Conservation (phyloP, 2,329 filamentous ascomycete genomes). For the Macrophomina pseudophaseolina region DNA sequence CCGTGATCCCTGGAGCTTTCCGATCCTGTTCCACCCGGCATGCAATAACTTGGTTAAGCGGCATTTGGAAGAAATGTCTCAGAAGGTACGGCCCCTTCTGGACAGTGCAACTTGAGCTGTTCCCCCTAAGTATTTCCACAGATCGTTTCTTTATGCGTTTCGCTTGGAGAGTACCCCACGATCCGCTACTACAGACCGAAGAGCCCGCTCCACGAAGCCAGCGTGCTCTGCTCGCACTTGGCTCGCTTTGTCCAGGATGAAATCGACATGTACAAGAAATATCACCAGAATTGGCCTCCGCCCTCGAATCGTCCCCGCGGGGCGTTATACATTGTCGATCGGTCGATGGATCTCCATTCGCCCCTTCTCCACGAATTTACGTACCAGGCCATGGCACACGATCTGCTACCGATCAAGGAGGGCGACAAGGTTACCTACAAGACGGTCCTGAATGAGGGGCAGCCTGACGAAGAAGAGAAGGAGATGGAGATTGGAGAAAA, state of each 20-base stretch:
- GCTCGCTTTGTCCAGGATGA: slow-evolving; percentile 91
- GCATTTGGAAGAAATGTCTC: slow-evolving; percentile 83
- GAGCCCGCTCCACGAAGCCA: slow-evolving; percentile 80
- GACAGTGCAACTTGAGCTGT: too few species aligned
- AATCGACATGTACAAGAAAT: slow-evolving; percentile 85
- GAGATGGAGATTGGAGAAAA: slow-evolving; percentile 91
- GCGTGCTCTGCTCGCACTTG: slow-evolving; percentile 83
- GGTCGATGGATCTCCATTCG: slow-evolving; percentile 88
- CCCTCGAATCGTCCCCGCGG: slow-evolving; percentile 78
- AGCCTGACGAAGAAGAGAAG: slow-evolving; percentile 74
- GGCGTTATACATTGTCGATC: slow-evolving; percentile 83
- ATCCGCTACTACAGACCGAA: slow-evolving; percentile 87
- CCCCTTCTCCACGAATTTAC: slow-evolving; percentile 95
- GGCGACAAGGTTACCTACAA: slow-evolving; percentile 86
- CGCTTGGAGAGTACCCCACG: slow-evolving; percentile 90
- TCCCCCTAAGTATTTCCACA: slow-evolving; percentile 41
- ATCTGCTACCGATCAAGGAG: slow-evolving; percentile 86
- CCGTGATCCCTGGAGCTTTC: slow-evolving; percentile 94
- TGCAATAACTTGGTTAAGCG: slow-evolving; percentile 83
- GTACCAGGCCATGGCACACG: slow-evolving; percentile 97
- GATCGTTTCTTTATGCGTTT: slow-evolving; percentile 87
- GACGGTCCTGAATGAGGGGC: slow-evolving; percentile 77
- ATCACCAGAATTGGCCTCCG: slow-evolving; percentile 82
- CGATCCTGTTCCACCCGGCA: slow-evolving; percentile 84
- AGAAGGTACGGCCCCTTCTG: slow-evolving; percentile 68